Base-by-base conservation (phyloP, 1,284 basidiomycete genomes). In the Puccinia hordei region DNA sequence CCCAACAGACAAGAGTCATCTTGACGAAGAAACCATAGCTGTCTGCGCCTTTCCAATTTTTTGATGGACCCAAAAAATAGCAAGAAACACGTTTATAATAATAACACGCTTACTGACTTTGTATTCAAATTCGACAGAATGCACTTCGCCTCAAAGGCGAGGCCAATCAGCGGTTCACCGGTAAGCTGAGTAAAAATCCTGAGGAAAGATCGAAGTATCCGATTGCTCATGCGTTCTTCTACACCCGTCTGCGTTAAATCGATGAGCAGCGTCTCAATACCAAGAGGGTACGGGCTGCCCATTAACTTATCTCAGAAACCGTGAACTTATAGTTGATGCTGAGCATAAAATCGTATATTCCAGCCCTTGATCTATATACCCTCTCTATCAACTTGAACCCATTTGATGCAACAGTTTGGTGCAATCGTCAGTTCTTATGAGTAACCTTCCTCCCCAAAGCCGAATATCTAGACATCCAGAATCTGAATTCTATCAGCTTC, bases 81-180 rank as follows among this genome's bases (percentile, higher is more conserved):
- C 6, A 55, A 55, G 12, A 75, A 27, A 61, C 24, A 17, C 38
- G 10, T 41, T 59, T 19, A 35, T 22, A 24, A n/a, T 4, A 2
- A 44, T 66, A 33, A 51, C 22, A 5, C 30, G n/a, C 6, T 51
- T 71, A 53, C 46, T 75, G 6, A 33, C 35, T 15, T 17, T 33
- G 27, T 24, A 17, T 72, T 84, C 33, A 19, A 63, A 38, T 6
- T 63, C 22, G 13, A 35, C 61, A 63, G 61, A 17, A 63, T 2
- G 61, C 84, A 12, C 82, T 85, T 22, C 55, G 81, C 33, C 82
- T 95, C 81, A 98, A 97, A 86, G 89, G 88, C 10, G 88, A 92
- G 82, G 95, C 94, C 15, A 97, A 97, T 87, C 91, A 91, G 84
- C 92, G 93, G 4, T 98, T 96, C 85, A 87, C 87, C 44, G 87